phyloP scores from a whole-genome alignment of 2,329 filamentous ascomycete genomes.

The Macrophomina phaseolina region DNA sequence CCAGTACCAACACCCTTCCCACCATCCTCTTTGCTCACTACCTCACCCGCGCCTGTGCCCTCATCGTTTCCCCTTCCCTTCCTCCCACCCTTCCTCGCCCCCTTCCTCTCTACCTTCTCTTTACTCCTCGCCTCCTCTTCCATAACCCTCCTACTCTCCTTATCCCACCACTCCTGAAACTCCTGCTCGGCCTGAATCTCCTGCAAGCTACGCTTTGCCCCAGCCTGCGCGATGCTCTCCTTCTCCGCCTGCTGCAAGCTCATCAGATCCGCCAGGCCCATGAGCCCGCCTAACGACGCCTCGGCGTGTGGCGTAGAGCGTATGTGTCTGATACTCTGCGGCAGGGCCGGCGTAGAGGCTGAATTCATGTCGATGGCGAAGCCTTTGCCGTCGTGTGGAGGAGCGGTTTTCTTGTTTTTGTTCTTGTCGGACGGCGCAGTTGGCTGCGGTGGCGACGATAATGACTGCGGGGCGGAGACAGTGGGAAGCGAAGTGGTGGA shows the following conservation, averaged over 20 bases:
- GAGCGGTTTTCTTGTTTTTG: constrained; percentile 17
- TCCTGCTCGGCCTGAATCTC: constrained; percentile 97
- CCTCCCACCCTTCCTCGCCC: constrained; percentile 31
- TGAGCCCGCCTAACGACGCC: constrained; percentile 70
- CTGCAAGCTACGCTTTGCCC: constrained; percentile 84
- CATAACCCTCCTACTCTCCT: constrained; percentile 75
- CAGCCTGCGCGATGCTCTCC: constrained; percentile 78
- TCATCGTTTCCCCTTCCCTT: constrained; percentile 37
- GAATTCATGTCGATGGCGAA: constrained; percentile 33
- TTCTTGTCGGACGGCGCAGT: constrained; percentile 20
- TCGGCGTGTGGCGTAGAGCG: constrained; percentile 64
- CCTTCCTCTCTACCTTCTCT: constrained; percentile 35
- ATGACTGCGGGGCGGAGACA: constrained; percentile 35
- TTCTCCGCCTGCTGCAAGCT: constrained; percentile 86
- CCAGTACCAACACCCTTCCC: background rate
- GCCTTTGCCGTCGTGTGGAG: constrained; percentile 10
- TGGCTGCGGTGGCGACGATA: constrained; percentile 28
- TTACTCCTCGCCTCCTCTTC: constrained; percentile 55
- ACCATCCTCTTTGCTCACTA: background rate
- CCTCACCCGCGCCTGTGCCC: background rate
- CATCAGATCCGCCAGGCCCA: constrained; percentile 77
- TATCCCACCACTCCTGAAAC: constrained; percentile 96
- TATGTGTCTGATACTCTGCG: constrained; percentile 55
- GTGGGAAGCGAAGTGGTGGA: constrained; percentile 27
- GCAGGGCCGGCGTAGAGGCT: constrained; percentile 40